phyloP scores from a whole-genome alignment of 1,284 basidiomycete species.

The Peniophora sp. region DNA sequence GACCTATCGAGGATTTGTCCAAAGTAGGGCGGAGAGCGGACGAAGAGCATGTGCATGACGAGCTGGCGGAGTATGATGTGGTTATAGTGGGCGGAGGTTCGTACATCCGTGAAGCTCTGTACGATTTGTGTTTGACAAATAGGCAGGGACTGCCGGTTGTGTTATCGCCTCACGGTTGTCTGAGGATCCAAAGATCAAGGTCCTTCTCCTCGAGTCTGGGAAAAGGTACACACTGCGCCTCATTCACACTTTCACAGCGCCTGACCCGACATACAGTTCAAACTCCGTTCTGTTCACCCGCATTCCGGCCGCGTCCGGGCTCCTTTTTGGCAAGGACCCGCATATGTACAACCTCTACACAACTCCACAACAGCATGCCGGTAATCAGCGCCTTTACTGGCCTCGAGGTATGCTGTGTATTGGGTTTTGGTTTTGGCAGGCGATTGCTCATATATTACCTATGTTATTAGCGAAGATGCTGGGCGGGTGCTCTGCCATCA shows the following conservation, averaged over 20 bases:
- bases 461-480: slow-evolving; percentile 46
- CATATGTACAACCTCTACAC: slow-evolving; percentile 49
- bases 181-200: slow-evolving; percentile 46
- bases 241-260: background rate
- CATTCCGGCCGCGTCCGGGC: slow-evolving; percentile 16
- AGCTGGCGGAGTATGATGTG: slow-evolving; percentile 45
- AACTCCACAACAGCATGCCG: slow-evolving; percentile 43
- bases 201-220: slow-evolving; percentile 61
- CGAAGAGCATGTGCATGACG: background rate
- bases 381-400: slow-evolving; percentile 21
- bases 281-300: slow-evolving; percentile 11
- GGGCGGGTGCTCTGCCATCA: slow-evolving; percentile 64
- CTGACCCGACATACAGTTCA: slow-evolving; percentile 9
- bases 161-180: slow-evolving; percentile 58
- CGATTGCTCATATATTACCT: background rate
- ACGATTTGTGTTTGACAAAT: background rate
- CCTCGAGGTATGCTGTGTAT: slow-evolving; percentile 30
- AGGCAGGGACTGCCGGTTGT: slow-evolving; percentile 61
- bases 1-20: too few species aligned
- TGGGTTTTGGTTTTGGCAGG: background rate
- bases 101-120: slow-evolving; percentile 5
- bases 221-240: slow-evolving; percentile 35
- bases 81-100: slow-evolving; percentile 59
- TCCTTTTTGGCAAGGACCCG: slow-evolving; percentile 28
- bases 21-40: too few species aligned